Evolutionary conservation across 2,329 filamentous ascomycete genomes (phyloP), one percentile per base, ranked within the genome.

Genomic region (Fusarium musae): DNA sequence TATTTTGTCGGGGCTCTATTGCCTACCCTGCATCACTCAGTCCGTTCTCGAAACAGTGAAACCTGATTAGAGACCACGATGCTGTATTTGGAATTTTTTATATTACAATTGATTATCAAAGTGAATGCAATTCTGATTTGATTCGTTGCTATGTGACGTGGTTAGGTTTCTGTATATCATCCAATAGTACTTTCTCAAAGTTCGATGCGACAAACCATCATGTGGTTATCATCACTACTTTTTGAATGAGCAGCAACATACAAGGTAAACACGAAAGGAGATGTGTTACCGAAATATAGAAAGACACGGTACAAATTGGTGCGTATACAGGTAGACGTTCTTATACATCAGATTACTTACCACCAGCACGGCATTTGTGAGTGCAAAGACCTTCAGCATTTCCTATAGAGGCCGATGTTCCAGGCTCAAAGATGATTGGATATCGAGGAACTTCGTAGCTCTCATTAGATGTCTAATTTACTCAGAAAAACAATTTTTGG

Each of bases 21-120:
- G 19, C 6, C 28, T 66, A 67, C 64, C 64, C 64, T 67, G 34
- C 23, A n/a, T 32, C 23, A 28, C 30, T 10, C 37, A n/a, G 23
- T 12, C n/a, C 15, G 32, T 19, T 30, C 17, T 34, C 4, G 17
- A 21, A n/a, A 36, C 11, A 46, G 30, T n/a, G 46, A 34, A 42
- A 10, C 12, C 13, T 21, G 13, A 53, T 28, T 16, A 15, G 17
- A 26, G 17, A 26, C 17, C 15, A 37, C 16, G 50, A 36, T 53
- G n/a, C n/a, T 36, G n/a, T 26, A 36, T 19, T 52, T 52, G 12
- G 3, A 10, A 10, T 26, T 32, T 23, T 32, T 34, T 17, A 10
- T 34, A 23, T 32, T 32, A 17, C 16, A 19, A 7, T 19, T 36
- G 16, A 23, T 10, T 8, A 19, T 52, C 12, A 11, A 50, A 23